phyloP scores from a whole-genome alignment of 2,329 filamentous ascomycete species.

The Colletotrichum scovillei region DNA sequence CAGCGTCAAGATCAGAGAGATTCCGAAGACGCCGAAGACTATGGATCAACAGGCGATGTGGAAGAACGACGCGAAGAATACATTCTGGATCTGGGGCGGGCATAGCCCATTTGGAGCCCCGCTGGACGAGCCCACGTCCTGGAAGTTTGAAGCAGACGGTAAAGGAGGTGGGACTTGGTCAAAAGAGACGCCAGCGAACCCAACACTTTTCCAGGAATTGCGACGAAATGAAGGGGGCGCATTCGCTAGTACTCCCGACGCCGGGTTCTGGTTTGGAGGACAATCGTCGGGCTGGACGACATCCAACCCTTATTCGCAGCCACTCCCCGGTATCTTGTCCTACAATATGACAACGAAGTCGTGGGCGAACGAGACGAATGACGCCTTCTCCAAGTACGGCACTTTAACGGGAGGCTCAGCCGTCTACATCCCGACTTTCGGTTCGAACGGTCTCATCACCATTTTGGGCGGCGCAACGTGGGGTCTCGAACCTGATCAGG shows the following conservation, averaged over 20 bases:
- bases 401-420: slow-evolving; percentile 23
- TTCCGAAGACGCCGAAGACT: slow-evolving; percentile 5
- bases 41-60: slow-evolving; percentile 21
- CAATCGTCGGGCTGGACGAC: slow-evolving; percentile 15
- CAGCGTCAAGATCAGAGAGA: slow-evolving; percentile 10
- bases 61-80: not conserved
- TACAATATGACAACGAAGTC: slow-evolving; percentile 30
- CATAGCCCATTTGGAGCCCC: not conserved
- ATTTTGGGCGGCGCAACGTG: slow-evolving; percentile 25
- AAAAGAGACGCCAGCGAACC: slow-evolving; percentile 15
- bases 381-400: slow-evolving; percentile 16
- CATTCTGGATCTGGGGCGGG: slow-evolving; percentile 34
- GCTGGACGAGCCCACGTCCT: slow-evolving; percentile 2
- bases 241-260: slow-evolving; percentile 9
- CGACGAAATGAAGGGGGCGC: slow-evolving; percentile 7
- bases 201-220: slow-evolving; percentile 8
- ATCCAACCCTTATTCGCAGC: not conserved
- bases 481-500: not conserved
- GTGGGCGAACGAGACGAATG: slow-evolving; percentile 27
- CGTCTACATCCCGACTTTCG: slow-evolving; percentile 26
- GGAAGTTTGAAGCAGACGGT: slow-evolving; percentile 32
- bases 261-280: slow-evolving; percentile 32
- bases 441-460: slow-evolving; percentile 21
- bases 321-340: slow-evolving; percentile 9
- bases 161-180: slow-evolving; percentile 28